Evolutionary conservation across 129 eudicot species (phyloP).

Genomic region (Pittosporum tobira): DNA sequence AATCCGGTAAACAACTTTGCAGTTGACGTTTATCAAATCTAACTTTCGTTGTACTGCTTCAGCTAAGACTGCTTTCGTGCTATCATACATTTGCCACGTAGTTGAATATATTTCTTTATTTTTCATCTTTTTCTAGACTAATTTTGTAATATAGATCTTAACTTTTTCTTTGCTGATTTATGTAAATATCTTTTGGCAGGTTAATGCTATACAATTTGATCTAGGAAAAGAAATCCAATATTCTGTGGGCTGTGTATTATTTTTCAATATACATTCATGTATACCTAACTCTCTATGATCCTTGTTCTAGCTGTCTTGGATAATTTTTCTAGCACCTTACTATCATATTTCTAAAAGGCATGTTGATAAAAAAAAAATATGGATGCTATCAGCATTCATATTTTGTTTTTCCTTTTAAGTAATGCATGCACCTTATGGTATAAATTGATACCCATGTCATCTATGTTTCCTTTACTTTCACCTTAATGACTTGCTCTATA

Average conservation of each 20-base stretch:
- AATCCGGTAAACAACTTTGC: too few species aligned
- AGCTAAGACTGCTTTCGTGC: too few species aligned
- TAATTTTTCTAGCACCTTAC: neutral
- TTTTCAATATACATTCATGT: neutral
- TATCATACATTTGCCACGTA: too few species aligned
- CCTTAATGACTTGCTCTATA: constrained; percentile 7
- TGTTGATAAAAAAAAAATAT: neutral
- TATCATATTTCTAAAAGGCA: neutral
- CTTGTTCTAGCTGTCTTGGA: constrained; percentile 1
- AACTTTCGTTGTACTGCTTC: too few species aligned
- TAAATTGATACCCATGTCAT: neutral
- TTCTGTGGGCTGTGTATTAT: neutral
- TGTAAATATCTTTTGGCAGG: too few species aligned
- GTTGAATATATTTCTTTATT: too few species aligned
- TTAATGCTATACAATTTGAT: neutral
- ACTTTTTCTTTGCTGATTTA: too few species aligned
- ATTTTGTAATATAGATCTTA: too few species aligned
- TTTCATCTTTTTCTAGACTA: too few species aligned
- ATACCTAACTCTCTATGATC: neutral
- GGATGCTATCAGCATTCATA: neutral
- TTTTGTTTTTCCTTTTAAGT: neutral
- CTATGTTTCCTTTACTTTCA: neutral
- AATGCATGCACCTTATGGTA: neutral
- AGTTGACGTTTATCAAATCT: too few species aligned
- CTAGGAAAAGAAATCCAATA: neutral